These are phyloP conservation scores for Taphrina betulina DNA, from an alignment of 1,139 yeast genomes.

Conservation along the genomic window DNA sequence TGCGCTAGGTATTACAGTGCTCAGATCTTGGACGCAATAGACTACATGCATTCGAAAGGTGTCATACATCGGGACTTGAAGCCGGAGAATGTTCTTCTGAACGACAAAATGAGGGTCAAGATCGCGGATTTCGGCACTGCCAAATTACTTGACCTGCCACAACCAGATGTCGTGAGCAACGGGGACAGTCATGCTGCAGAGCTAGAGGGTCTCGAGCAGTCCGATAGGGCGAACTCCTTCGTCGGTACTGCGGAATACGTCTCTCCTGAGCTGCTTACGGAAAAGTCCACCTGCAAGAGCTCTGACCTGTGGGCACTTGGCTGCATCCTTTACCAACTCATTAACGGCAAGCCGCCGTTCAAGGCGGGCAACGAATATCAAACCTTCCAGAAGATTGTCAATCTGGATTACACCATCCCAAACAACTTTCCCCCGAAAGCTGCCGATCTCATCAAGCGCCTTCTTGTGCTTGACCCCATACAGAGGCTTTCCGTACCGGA, in stretches of 20 bases:
- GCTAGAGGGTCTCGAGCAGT: conserved; percentile 43
- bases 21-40: conserved; percentile 83
- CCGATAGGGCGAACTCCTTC: conserved; percentile 74
- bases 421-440: conserved; percentile 74
- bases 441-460: conserved; percentile 65
- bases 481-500: conserved; percentile 62
- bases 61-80: conserved; percentile 91
- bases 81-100: conserved; percentile 84
- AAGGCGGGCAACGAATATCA: conserved; percentile 92
- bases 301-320: conserved; percentile 98
- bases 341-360: conserved; percentile 94
- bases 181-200: conserved; percentile 48
- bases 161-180: conserved; percentile 47
- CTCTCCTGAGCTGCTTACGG: conserved; percentile 85
- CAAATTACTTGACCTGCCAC: conserved; percentile 56
- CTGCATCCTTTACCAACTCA: conserved; percentile 86
- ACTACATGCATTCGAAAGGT: conserved; percentile 77
- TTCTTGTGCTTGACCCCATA: conserved; percentile 65
- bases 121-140: conserved; percentile 99
- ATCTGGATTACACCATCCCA: conserved; percentile 75
- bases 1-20: conserved; percentile 71
- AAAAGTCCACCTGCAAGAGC: conserved; percentile 79
- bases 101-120: conserved; percentile 74
- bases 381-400: conserved; percentile 89
- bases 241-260: conserved; percentile 89